Percentiles rank a stretch among this genome's conserved stretches.
phyloP scores from a whole-genome alignment of 495 filamentous ascomycete genomes.

The Daldinia bambusicola region DNA sequence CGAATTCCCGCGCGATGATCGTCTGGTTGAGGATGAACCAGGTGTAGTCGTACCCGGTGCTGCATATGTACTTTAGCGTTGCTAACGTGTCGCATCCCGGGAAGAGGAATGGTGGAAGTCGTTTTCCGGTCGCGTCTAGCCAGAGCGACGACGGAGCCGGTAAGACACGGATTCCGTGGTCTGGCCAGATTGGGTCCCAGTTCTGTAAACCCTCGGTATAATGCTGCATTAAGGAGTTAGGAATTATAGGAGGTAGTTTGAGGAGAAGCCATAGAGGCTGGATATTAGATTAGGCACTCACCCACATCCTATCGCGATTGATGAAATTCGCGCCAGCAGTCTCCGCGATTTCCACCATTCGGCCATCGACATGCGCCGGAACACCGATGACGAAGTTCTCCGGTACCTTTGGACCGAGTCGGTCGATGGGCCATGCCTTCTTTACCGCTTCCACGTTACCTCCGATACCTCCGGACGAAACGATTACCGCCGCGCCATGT shows the following conservation, averaged over 20 bases:
- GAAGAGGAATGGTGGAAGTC: constrained; percentile 59
- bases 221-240: constrained; percentile 42
- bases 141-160: constrained; percentile 63
- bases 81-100: constrained; percentile 62
- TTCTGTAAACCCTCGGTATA: constrained; percentile 65
- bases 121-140: constrained; percentile 63
- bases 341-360: constrained; percentile 63
- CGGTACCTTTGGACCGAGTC: constrained; percentile 58
- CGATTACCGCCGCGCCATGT: constrained; percentile 55
- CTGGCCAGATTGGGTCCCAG: constrained; percentile 64
- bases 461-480: constrained; percentile 62
- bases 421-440: constrained; percentile 58
- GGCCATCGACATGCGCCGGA: constrained; percentile 63
- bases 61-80: constrained; percentile 63
- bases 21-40: constrained; percentile 64
- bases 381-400: constrained; percentile 62
- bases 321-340: constrained; percentile 56
- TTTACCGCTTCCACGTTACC: constrained; percentile 63
- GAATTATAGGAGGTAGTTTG: background rate
- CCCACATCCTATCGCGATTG: constrained; percentile 63
- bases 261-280: no score
- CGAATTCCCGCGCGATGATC: constrained; percentile 64
- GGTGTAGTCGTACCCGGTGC: constrained; percentile 63
- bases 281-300: background rate
- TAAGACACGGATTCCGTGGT: constrained; percentile 62